These are phyloP conservation scores for Rosellinia necatrix DNA, from an alignment of 2,329 filamentous ascomycete genomes.

Conservation along the genomic window DNA sequence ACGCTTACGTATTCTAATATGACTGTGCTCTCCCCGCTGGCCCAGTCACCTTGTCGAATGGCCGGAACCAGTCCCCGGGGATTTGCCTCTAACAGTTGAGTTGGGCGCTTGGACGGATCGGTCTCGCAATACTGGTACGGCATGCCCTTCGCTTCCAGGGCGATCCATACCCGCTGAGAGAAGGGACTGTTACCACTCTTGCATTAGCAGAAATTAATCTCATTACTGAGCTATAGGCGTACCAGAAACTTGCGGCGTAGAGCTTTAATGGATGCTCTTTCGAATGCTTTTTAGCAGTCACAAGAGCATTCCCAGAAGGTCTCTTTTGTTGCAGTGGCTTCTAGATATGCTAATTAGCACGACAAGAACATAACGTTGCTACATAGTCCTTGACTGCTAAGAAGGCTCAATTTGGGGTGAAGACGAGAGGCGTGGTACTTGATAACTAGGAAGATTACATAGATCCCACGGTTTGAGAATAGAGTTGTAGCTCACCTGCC, in stretches of 20 bases:
- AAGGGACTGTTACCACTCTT: slow-evolving; percentile 64
- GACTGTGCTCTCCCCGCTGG: slow-evolving; percentile 79
- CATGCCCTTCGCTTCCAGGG: slow-evolving; percentile 77
- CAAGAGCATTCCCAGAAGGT: slow-evolving; percentile 70
- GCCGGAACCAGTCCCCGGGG: slow-evolving; percentile 77
- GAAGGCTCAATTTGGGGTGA: no score
- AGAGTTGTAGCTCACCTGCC: slow-evolving; percentile 49
- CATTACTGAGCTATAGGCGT: slow-evolving; percentile 32
- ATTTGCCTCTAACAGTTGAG: slow-evolving; percentile 71
- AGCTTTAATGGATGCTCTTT: slow-evolving; percentile 74
- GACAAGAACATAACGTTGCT: neutral
- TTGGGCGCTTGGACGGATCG: slow-evolving; percentile 75
- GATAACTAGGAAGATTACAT: neutral
- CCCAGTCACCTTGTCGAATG: slow-evolving; percentile 78
- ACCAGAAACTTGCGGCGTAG: slow-evolving; percentile 86
- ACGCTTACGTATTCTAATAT: slow-evolving; percentile 80
- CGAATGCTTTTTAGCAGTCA: slow-evolving; percentile 72
- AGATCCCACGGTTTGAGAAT: neutral
- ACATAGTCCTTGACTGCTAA: neutral
- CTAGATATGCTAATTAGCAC: slow-evolving; percentile 43
- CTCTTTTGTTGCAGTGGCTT: slow-evolving; percentile 71
- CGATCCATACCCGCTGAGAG: slow-evolving; percentile 88
- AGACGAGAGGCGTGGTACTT: no score
- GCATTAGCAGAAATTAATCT: slow-evolving; percentile 23
- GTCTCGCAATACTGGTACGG: slow-evolving; percentile 86